phyloP scores from a whole-genome alignment of 331 rosid species.

The Cydonia oblonga region DNA sequence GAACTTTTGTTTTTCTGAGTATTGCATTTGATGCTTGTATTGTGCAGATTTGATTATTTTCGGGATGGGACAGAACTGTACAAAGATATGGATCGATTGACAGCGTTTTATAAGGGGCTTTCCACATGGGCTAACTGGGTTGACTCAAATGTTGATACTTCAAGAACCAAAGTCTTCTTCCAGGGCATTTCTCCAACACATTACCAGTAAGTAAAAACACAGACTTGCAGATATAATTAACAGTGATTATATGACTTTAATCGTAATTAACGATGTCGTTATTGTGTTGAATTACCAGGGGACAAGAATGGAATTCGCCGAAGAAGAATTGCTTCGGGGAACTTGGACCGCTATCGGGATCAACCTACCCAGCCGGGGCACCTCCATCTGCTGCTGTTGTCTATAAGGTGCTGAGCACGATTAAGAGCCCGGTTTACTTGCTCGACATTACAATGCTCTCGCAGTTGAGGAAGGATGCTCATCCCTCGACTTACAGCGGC shows the following conservation, averaged over 20 bases:
- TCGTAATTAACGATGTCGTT: background rate
- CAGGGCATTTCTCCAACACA: slow-evolving; percentile 96
- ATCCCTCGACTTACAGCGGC: slow-evolving; percentile 36
- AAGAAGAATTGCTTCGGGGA: slow-evolving; percentile 63
- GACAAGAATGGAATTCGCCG: slow-evolving; percentile 76
- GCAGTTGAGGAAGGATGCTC: slow-evolving; percentile 47
- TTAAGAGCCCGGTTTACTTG: slow-evolving; percentile 36
- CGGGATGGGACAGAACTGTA: slow-evolving; percentile 47
- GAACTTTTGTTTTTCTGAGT: background rate
- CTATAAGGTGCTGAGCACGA: slow-evolving; percentile 36
- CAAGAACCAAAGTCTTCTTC: slow-evolving; percentile 65
- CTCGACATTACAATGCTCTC: slow-evolving; percentile 52
- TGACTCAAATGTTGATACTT: slow-evolving; percentile 54
- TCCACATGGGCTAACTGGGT: slow-evolving; percentile 93
- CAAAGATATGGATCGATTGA: slow-evolving; percentile 67
- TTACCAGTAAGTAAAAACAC: slow-evolving; percentile 46
- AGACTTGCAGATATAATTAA: background rate
- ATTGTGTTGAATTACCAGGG: slow-evolving; percentile 32
- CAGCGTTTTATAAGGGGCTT: slow-evolving; percentile 57
- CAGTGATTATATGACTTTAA: background rate
- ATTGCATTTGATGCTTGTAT: background rate
- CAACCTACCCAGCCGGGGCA: slow-evolving; percentile 58
- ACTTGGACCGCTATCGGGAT: slow-evolving; percentile 45
- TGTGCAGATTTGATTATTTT: slow-evolving; percentile 70
- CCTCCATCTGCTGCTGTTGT: slow-evolving; percentile 60